Evolutionary conservation across 179 eudicot species (phyloP).

Genomic region (Camellia oleifera): DNA sequence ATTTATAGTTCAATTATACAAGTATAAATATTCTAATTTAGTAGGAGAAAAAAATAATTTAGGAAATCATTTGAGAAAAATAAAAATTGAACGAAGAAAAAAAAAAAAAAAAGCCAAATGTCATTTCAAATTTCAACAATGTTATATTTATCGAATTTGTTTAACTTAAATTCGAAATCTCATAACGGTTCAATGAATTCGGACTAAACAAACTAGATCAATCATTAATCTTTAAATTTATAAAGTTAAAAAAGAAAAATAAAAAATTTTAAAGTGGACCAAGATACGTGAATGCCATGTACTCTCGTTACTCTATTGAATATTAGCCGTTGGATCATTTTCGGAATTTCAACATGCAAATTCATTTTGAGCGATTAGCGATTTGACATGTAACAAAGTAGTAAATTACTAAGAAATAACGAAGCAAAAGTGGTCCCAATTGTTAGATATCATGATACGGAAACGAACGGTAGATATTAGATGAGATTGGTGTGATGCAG

Average conservation of each 20-base stretch:
- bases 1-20: too few species aligned
- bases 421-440: slow-evolving; percentile 1
- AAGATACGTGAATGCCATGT: neutral
- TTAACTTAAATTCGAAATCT: too few species aligned
- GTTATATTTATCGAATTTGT: too few species aligned
- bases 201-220: too few species aligned
- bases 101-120: too few species aligned
- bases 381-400: neutral
- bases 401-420: neutral
- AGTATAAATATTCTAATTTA: too few species aligned
- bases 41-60: too few species aligned
- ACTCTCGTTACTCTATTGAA: neutral
- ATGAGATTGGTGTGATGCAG: slow-evolving; percentile 9
- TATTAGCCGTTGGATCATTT: slow-evolving; percentile 5
- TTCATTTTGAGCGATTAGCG: neutral
- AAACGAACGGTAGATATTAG: slow-evolving; percentile 8
- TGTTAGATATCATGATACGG: neutral
- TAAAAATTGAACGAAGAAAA: too few species aligned
- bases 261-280: neutral
- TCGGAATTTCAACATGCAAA: neutral
- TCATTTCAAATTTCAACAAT: too few species aligned
- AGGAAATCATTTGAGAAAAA: too few species aligned
- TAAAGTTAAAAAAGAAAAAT: neutral
- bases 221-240: neutral
- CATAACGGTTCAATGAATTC: too few species aligned